Evolutionary conservation across 2,329 filamentous ascomycete genomes (phyloP).

Genomic region (Aspergillus cejpii): DNA sequence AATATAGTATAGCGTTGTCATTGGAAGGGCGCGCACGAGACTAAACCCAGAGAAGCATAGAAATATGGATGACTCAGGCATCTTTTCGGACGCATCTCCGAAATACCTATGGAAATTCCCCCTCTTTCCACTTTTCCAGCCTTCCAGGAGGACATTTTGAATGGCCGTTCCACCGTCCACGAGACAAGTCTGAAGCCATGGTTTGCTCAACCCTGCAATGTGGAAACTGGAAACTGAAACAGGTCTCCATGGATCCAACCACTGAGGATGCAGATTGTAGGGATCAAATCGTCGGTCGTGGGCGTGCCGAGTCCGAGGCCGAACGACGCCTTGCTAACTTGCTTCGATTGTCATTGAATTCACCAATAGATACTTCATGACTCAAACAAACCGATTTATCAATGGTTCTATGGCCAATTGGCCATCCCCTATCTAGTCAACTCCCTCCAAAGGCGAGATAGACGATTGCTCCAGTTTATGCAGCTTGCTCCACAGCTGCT

Average conservation of each 20-base stretch:
- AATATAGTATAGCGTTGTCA: constrained; percentile 26
- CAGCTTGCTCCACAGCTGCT: constrained; percentile 16
- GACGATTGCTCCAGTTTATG: constrained; percentile 13
- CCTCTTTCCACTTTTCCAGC: not conserved
- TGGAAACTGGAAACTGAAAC: no score
- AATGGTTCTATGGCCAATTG: no score
- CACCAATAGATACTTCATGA: no score
- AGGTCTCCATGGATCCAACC: no score
- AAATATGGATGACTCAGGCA: constrained; percentile 3
- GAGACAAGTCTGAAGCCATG: not conserved
- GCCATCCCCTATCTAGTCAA: no score
- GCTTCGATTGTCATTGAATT: not conserved
- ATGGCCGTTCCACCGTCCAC: not conserved
- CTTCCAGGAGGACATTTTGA: not conserved
- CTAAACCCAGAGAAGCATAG: no score
- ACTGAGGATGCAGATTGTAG: not conserved
- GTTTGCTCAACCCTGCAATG: not conserved
- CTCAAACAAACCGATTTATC: no score
- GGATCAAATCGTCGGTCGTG: not conserved
- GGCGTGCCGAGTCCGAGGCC: constrained; percentile 1
- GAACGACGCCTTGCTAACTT: not conserved
- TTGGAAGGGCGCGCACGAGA: constrained; percentile 24
- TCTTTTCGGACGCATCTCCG: constrained; percentile 6
- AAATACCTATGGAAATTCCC: not conserved
- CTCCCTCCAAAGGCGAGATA: constrained; percentile 13